Evolutionary conservation across 306 rosid genomes (phyloP).

Genomic region (Phaseolus lunatus): DNA sequence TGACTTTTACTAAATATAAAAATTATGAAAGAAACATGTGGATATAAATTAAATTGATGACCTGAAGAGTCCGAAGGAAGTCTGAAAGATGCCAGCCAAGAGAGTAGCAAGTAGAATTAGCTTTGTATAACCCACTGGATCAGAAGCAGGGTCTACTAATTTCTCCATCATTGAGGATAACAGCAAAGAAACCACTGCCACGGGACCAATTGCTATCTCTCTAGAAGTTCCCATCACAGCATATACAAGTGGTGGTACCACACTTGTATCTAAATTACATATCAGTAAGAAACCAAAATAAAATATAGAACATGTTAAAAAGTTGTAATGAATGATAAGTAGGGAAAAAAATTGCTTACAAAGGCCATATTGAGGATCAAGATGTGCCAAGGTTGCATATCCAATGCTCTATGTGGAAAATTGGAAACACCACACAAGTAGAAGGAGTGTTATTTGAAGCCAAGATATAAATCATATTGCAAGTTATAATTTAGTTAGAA

Average conservation of each 20-base stretch:
- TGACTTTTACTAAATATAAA: neutral
- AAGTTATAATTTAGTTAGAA: neutral
- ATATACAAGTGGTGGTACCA: conserved; percentile 89
- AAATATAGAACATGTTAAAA: neutral
- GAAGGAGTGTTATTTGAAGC: neutral
- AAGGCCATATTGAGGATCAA: conserved; percentile 88
- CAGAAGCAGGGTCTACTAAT: conserved; percentile 60
- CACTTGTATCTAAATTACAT: conserved; percentile 69
- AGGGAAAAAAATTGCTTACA: conserved; percentile 55
- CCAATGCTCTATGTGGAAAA: conserved; percentile 78
- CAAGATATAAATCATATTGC: neutral
- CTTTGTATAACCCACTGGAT: conserved; percentile 69
- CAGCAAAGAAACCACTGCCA: conserved; percentile 82
- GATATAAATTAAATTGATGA: neutral
- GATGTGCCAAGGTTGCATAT: conserved; percentile 85
- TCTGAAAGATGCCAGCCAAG: conserved; percentile 84
- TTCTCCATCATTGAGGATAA: conserved; percentile 77
- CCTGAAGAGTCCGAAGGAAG: conserved; percentile 80
- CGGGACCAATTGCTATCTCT: conserved; percentile 90
- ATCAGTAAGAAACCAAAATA: neutral
- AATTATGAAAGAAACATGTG: neutral
- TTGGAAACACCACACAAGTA: neutral
- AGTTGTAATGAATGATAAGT: neutral
- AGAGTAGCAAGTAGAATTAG: conserved; percentile 76
- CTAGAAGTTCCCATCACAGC: conserved; percentile 91